Conservation (phyloP, 768 basidiomycete genomes). For the Omphalotus guepiniiformis region DNA sequence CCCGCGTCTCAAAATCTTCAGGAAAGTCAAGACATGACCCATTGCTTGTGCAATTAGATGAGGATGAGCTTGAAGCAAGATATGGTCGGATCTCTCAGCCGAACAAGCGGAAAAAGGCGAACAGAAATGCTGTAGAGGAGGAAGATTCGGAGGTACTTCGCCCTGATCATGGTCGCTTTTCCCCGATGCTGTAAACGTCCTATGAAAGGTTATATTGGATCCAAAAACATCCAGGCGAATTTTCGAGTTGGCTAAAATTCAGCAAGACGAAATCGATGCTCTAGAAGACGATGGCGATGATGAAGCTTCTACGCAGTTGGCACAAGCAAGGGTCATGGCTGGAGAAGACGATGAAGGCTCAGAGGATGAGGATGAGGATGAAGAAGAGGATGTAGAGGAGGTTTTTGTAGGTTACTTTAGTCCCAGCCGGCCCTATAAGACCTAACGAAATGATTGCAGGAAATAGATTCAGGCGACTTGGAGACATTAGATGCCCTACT, state of each 20-base stretch:
- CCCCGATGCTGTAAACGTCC: conserved; percentile 8
- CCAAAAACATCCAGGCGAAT: conserved; percentile 82
- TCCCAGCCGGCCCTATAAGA: conserved; percentile 1
- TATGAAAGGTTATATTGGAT: conserved; percentile 62
- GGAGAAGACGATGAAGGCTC: conserved; percentile 41
- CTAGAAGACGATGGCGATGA: conserved; percentile 42
- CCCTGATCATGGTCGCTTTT: conserved; percentile 17
- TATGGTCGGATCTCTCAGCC: conserved; percentile 77
- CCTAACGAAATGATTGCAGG: conserved; percentile 35
- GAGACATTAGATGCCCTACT: conserved; percentile 79
- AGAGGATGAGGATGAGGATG: conserved; percentile 38
- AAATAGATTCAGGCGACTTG: conserved; percentile 90
- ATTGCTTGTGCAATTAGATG: conserved; percentile 75
- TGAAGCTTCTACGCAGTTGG: conserved; percentile 56
- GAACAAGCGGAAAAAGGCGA: conserved; percentile 68
- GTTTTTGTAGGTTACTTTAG: conserved; percentile 46
- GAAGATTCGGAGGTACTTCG: conserved; percentile 51
- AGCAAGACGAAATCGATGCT: conserved; percentile 84
- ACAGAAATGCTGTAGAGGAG: conserved; percentile 38
- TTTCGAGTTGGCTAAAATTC: conserved; percentile 87
- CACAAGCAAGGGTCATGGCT: conserved; percentile 27
- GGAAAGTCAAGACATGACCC: conserved; percentile 79
- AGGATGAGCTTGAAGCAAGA: conserved; percentile 72
- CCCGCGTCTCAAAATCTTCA: conserved; percentile 49
- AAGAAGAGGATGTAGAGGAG: conserved; percentile 51